These are phyloP conservation scores for Erysimum pusillum DNA, from an alignment of 441 rosid genomes.

Conservation along the genomic window DNA sequence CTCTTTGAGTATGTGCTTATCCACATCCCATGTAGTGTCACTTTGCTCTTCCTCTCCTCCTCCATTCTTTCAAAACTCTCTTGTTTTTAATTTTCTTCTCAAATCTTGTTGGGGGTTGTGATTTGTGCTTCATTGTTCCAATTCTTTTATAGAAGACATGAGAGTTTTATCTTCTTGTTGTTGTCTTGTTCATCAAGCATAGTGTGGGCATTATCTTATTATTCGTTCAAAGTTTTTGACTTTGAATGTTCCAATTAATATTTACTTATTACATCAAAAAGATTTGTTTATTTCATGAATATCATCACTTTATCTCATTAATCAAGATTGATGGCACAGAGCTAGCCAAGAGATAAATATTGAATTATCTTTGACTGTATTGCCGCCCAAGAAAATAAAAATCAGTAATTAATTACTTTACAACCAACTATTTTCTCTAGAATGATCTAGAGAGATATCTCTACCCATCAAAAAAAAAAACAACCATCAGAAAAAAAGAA, in stretches of 20 bases:
- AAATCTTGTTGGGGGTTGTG: not conserved
- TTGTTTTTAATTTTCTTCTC: not conserved
- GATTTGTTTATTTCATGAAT: not conserved
- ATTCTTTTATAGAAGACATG: conserved; percentile 11
- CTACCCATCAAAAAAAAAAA: not conserved
- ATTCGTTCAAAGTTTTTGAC: conserved; percentile 33
- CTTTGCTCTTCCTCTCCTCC: conserved; percentile 30
- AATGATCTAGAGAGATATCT: conserved; percentile 15
- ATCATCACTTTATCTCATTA: not conserved
- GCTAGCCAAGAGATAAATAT: not conserved
- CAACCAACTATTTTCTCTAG: not conserved
- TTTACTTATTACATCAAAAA: not conserved
- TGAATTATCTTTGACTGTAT: conserved; percentile 13
- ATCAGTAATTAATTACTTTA: not conserved
- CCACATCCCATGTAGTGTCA: conserved; percentile 52
- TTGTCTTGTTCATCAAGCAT: conserved; percentile 27
- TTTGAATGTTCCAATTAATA: not conserved
- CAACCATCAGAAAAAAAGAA: not conserved
- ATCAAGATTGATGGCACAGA: conserved; percentile 12
- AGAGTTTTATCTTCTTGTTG: not conserved
- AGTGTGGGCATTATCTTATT: not conserved
- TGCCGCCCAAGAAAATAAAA: conserved; percentile 22
- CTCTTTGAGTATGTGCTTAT: conserved; percentile 48
- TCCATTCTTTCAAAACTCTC: conserved; percentile 29
- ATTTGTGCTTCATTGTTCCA: conserved; percentile 9